Conservation (phyloP, 2,329 filamentous ascomycete species). For the Hymenoscyphus albidus region DNA sequence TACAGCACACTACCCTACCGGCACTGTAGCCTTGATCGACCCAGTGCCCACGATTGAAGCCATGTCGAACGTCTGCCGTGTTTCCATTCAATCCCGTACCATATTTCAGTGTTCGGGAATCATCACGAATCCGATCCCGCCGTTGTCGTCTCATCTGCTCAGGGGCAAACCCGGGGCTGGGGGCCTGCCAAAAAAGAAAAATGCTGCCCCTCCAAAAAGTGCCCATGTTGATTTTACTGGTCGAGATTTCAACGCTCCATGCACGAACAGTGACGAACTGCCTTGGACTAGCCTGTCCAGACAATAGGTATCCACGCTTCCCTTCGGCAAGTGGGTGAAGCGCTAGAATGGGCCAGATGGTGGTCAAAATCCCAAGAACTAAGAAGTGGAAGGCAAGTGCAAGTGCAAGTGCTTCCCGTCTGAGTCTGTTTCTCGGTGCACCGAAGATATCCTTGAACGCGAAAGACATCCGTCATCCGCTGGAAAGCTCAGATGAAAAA, state of each 20-base stretch:
- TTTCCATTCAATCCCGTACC: background rate
- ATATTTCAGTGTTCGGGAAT: background rate
- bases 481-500: background rate
- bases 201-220: too few relatives aligned
- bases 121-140: background rate
- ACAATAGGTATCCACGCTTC: too few relatives aligned
- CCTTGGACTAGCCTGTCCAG: background rate
- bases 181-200: background rate
- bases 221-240: background rate
- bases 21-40: background rate
- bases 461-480: background rate
- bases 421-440: background rate
- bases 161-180: background rate
- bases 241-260: background rate
- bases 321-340: background rate
- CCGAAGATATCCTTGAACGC: background rate
- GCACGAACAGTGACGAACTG: background rate
- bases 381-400: too few relatives aligned
- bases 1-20: background rate
- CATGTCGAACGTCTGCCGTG: background rate
- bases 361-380: too few relatives aligned
- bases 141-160: background rate
- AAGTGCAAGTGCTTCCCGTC: too few relatives aligned
- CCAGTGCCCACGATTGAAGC: background rate
- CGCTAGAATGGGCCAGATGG: background rate